Conservation (phyloP, 140 eudicot species). For the Cichorium intybus region DNA sequence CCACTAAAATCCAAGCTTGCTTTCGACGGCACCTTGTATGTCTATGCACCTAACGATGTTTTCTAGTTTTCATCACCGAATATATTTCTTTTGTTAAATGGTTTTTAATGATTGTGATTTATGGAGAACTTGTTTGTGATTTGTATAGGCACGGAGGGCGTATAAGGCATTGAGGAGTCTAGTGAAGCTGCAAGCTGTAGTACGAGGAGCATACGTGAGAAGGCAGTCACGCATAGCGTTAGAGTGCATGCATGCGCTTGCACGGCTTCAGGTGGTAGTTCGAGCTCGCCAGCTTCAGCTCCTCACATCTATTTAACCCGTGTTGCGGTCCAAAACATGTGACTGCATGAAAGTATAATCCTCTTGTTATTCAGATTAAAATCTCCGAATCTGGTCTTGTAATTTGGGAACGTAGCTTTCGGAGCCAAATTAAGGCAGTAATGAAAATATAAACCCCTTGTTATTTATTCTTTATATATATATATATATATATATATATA, state of each 20-base stretch:
- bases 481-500: no score
- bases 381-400: no score
- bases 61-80: background rate
- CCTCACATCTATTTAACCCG: slow-evolving; percentile 11
- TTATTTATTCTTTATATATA: no score
- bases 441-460: no score
- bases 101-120: background rate
- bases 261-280: slow-evolving; percentile 57
- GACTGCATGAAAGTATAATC: background rate
- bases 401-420: background rate
- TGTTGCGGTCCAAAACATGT: background rate
- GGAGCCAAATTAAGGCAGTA: no score
- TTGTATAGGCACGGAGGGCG: slow-evolving; percentile 60
- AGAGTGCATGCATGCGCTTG: slow-evolving; percentile 79
- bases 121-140: background rate
- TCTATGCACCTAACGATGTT: background rate
- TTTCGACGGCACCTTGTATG: slow-evolving; percentile 77
- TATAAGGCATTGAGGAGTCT: slow-evolving; percentile 66
- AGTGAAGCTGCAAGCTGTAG: slow-evolving; percentile 74
- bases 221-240: slow-evolving; percentile 76
- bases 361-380: no score
- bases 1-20: slow-evolving; percentile 57
- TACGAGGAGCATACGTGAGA: slow-evolving; percentile 71
- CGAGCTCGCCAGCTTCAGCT: slow-evolving; percentile 64
- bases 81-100: background rate